Base-by-base conservation (phyloP, 108 stramenopile species). In the Skeletonema grethae region DNA sequence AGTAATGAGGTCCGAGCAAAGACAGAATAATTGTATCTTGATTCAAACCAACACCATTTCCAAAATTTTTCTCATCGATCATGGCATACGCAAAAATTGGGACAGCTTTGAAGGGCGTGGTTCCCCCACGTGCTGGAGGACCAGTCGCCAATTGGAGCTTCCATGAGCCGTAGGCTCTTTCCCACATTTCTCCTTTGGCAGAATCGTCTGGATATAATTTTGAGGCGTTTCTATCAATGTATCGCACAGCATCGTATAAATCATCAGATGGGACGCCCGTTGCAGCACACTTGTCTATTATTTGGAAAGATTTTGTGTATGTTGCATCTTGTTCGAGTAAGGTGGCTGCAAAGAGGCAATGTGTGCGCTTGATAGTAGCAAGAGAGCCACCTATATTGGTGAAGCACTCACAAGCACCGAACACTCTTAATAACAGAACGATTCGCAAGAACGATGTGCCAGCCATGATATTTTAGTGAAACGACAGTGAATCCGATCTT, bases 61-160 rank as follows among this genome's bases (percentile, higher is more conserved):
- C 87, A 78, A 87, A 87, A 32, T 70, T 77, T 1, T 45, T 64
- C 30, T 87, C 87, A 34, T 87, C 87, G 35, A 87, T 73, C 80
- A 85, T 76, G 11, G 87, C 87, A 75, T 69, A 87, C n/a, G 87
- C 87, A 72, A 87, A 87, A 38, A 87, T 85, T 45, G 87, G 87
- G 6, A 87, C 75, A 10, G 82, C 68, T 56, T 87, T 87, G 69
- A 87, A 87, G 18, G 75, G 73, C 12, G 61, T 84, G 15, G 12
- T 73, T 20, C 85, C 84, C 53, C 80, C 82, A 53, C 41, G 15
- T n/a, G 41, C 13, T 43, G 41, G 41, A 43, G 41, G 41, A 4
- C 87, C 87, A 12, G 87, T 87, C 5, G 87, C 87, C 63, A 87
- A 53, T 34, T 79, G 79, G 10, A 87, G 63, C 45, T 85, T 82